A percentile compares a stretch with the other conserved stretches of the same genome.
phyloP scores from a whole-genome alignment of 2,329 filamentous ascomycete species.

The Elsinoe australis region DNA sequence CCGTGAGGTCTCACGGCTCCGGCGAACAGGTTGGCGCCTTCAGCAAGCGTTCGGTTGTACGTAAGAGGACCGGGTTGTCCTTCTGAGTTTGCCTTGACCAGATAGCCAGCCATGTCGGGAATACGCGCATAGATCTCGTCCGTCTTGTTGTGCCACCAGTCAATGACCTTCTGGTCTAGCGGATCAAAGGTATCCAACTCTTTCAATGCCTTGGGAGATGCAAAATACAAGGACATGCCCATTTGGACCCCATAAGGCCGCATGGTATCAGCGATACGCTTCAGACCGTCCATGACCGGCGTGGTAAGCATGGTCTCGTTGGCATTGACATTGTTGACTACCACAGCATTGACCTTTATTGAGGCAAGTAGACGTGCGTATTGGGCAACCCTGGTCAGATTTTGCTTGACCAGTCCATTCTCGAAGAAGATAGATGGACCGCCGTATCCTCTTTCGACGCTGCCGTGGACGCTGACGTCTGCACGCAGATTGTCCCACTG shows the following conservation, averaged over 20 bases:
- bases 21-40: constrained; percentile 63
- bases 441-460: constrained; percentile 61
- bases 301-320: constrained; percentile 50
- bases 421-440: constrained; percentile 62
- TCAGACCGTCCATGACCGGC: constrained; percentile 54
- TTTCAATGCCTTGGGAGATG: constrained; percentile 51
- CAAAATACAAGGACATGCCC: constrained; percentile 61
- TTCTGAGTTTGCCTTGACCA: constrained; percentile 66
- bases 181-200: constrained; percentile 58
- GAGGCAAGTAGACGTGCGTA: constrained; percentile 62
- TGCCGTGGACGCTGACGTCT: constrained; percentile 40
- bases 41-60: constrained; percentile 61
- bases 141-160: constrained; percentile 57
- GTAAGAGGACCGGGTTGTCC: constrained; percentile 62
- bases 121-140: constrained; percentile 52
- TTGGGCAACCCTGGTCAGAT: constrained; percentile 52
- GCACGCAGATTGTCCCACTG: constrained; percentile 60
- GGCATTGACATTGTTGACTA: constrained; percentile 68
- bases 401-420: constrained; percentile 47
- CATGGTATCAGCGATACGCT: constrained; percentile 56
- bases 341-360: constrained; percentile 56
- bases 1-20: constrained; percentile 49
- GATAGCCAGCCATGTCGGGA: constrained; percentile 61
- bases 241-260: constrained; percentile 60
- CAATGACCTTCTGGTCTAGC: constrained; percentile 50